These are phyloP conservation scores for Rhizophora apiculata DNA, from an alignment of 345 rosid species.

Conservation along the genomic window DNA sequence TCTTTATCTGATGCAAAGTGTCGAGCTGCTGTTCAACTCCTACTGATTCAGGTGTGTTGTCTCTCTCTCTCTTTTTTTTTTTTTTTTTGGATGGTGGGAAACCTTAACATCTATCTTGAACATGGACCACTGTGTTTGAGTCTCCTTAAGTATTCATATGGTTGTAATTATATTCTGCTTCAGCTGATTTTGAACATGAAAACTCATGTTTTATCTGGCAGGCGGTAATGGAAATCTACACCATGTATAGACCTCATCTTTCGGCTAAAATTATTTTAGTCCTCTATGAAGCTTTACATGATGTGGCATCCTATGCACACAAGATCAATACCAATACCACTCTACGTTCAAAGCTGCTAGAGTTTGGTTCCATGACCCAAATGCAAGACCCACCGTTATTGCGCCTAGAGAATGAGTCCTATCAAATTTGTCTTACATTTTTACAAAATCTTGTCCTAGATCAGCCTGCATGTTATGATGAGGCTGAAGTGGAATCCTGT, in stretches of 20 bases:
- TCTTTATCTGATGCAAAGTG: slow-evolving; percentile 85
- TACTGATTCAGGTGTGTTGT: slow-evolving; percentile 73
- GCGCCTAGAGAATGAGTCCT: slow-evolving; percentile 94
- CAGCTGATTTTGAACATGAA: not conserved
- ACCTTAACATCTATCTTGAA: not conserved
- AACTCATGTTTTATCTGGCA: slow-evolving; percentile 33
- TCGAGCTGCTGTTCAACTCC: slow-evolving; percentile 95
- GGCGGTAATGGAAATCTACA: slow-evolving; percentile 97
- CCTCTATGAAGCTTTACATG: slow-evolving; percentile 79
- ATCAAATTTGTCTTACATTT: slow-evolving; percentile 86
- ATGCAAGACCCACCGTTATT: slow-evolving; percentile 97
- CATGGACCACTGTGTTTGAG: not conserved
- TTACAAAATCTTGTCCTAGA: slow-evolving; percentile 73
- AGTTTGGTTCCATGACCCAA: slow-evolving; percentile 80
- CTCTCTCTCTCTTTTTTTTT: too few species aligned
- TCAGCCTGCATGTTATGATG: slow-evolving; percentile 48
- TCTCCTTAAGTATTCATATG: too few species aligned
- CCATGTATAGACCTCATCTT: slow-evolving; percentile 69
- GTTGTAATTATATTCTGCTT: too few species aligned
- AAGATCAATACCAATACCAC: slow-evolving; percentile 52
- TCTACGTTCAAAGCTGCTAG: slow-evolving; percentile 72
- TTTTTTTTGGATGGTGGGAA: not conserved
- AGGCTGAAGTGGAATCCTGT: slow-evolving; percentile 57
- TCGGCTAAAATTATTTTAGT: slow-evolving; percentile 68
- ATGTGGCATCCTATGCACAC: slow-evolving; percentile 77